phyloP scores from a whole-genome alignment of 139 green algal species.

The Tetraselmis chui region DNA sequence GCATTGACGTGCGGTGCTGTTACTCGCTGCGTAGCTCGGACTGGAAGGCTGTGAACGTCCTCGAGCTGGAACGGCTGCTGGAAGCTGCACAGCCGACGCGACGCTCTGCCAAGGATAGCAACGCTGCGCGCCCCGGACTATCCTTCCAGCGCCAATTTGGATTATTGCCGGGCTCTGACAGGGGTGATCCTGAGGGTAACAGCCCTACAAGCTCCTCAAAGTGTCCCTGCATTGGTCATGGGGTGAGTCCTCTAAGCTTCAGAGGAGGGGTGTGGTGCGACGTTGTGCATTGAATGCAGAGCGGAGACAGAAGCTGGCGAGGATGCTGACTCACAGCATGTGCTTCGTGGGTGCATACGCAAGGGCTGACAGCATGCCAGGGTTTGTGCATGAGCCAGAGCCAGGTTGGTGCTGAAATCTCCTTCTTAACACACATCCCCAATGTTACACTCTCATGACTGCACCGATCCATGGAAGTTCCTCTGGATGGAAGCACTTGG shows the following conservation, averaged over 20 bases:
- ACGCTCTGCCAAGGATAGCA: background rate
- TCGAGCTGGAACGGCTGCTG: background rate
- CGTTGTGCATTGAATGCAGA: no score
- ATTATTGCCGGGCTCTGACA: background rate
- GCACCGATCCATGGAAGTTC: background rate
- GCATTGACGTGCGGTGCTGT: no score
- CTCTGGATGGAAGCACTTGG: background rate
- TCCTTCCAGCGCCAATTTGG: background rate
- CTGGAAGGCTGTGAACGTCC: background rate
- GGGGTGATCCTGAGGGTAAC: no score
- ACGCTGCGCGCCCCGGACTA: background rate
- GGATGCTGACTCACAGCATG: background rate
- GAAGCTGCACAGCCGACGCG: background rate
- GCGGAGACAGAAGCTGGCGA: background rate
- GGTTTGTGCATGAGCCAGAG: background rate
- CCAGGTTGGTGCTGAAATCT: background rate
- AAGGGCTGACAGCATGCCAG: background rate
- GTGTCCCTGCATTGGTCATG: background rate
- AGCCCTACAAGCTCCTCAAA: no score
- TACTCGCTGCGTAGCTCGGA: background rate
- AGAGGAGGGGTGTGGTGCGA: background rate
- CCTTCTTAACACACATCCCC: background rate
- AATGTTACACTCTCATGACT: background rate
- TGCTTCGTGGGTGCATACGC: background rate
- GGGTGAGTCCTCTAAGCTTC: background rate